Percentiles rank a stretch among this genome's conserved stretches.
phyloP scores from a whole-genome alignment of 202 grass and related monocot genomes.

The Sporobolus alterniflorus region DNA sequence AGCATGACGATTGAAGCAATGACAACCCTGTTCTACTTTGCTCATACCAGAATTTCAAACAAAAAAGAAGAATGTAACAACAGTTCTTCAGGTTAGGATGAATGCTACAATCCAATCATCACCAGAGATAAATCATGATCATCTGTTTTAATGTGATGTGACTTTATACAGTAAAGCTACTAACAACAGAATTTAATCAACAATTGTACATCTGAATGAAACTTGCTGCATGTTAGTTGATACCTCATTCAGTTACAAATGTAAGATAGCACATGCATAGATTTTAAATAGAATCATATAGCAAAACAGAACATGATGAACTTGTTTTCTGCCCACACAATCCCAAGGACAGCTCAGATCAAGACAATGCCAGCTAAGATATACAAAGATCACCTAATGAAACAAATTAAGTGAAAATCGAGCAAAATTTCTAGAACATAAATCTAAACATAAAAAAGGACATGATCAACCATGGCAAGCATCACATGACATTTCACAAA shows the following conservation, averaged over 20 bases:
- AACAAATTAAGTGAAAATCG: not conserved
- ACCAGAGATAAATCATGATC: not conserved
- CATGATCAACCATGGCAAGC: slow-evolving; percentile 8
- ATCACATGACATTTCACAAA: not conserved
- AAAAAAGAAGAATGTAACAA: no score
- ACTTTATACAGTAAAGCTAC: not conserved
- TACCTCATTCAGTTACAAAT: not conserved
- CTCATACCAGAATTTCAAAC: not conserved
- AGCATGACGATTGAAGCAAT: not conserved
- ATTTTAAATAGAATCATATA: not conserved
- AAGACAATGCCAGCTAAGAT: slow-evolving; percentile 18
- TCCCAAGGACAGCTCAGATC: not conserved
- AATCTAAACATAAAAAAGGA: not conserved
- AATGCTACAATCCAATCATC: not conserved
- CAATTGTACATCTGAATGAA: not conserved
- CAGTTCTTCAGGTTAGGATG: not conserved
- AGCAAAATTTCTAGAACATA: not conserved
- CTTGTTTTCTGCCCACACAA: not conserved
- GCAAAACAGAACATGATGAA: not conserved
- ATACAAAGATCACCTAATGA: not conserved
- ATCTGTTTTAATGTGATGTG: not conserved
- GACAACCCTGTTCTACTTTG: not conserved
- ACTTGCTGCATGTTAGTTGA: not conserved
- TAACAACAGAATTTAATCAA: not conserved
- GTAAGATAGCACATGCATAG: not conserved